Percentiles rank a stretch among this genome's conserved stretches.
Conservation (phyloP, 768 basidiomycete species). For the Saitozyma podzolica region DNA sequence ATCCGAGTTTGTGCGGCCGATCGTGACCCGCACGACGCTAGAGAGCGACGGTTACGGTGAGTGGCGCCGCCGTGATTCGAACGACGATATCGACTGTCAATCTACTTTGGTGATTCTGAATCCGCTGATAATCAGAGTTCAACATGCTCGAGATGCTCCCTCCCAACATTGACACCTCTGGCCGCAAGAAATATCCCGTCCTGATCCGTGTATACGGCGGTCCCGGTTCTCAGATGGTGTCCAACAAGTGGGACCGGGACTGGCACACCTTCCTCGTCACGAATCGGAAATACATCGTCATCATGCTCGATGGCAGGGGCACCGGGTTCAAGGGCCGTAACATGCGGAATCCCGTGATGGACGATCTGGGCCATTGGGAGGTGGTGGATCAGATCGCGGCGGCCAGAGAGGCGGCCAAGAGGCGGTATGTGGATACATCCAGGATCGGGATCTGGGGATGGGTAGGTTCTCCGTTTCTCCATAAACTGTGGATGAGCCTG, state of each 20-base stretch:
- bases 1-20: conserved; percentile 69
- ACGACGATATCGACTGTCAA: no score
- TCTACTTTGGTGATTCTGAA: neutral
- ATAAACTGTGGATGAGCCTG: neutral
- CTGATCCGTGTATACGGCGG: conserved; percentile 94
- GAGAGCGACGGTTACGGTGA: conserved; percentile 77
- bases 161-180: conserved; percentile 87
- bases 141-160: conserved; percentile 91
- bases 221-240: conserved; percentile 77
- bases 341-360: conserved; percentile 82
- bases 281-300: conserved; percentile 76
- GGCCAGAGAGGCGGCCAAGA: conserved; percentile 81
- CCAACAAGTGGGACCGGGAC: conserved; percentile 66
- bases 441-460: conserved; percentile 97
- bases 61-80: conserved; percentile 26
- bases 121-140: conserved; percentile 61
- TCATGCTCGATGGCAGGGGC: conserved; percentile 87
- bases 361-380: conserved; percentile 85
- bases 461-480: conserved; percentile 59
- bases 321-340: conserved; percentile 86
- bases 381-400: conserved; percentile 84
- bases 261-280: conserved; percentile 88
- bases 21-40: conserved; percentile 69
- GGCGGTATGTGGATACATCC: conserved; percentile 81
- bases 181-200: conserved; percentile 93